Percentiles rank a stretch among this genome's conserved stretches.
Evolutionary conservation across 129 eudicot species (phyloP).

Genomic region (Flaveria robusta): DNA sequence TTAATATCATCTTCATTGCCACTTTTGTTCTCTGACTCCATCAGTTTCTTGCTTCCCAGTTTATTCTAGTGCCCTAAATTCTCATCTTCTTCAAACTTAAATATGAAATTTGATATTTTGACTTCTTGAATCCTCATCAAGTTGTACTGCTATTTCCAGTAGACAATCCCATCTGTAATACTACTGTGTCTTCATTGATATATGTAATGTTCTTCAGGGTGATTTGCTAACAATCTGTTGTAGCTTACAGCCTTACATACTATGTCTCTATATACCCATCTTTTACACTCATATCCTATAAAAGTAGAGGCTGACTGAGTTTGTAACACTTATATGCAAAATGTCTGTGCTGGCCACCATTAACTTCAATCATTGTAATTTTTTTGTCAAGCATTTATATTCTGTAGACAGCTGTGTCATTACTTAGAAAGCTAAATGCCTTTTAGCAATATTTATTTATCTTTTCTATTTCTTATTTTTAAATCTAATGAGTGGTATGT

Average conservation of each 20-base stretch:
- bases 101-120: background rate
- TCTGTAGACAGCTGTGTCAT: background rate
- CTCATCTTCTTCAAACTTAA: background rate
- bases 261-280: too few relatives aligned
- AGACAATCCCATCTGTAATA: background rate
- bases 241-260: too few relatives aligned
- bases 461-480: background rate
- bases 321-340: background rate
- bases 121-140: background rate
- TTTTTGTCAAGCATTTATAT: background rate
- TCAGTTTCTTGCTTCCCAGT: background rate
- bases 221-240: background rate
- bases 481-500: background rate
- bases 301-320: too few relatives aligned
- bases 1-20: background rate
- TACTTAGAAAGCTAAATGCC: background rate
- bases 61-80: background rate
- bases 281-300: background rate
- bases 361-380: background rate
- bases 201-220: background rate
- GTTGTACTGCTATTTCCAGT: background rate
- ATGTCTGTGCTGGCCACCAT: background rate
- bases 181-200: background rate
- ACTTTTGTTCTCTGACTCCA: background rate
- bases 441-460: background rate